phyloP scores from a whole-genome alignment of 495 filamentous ascomycete species.

The Aspergillus haitiensis region DNA sequence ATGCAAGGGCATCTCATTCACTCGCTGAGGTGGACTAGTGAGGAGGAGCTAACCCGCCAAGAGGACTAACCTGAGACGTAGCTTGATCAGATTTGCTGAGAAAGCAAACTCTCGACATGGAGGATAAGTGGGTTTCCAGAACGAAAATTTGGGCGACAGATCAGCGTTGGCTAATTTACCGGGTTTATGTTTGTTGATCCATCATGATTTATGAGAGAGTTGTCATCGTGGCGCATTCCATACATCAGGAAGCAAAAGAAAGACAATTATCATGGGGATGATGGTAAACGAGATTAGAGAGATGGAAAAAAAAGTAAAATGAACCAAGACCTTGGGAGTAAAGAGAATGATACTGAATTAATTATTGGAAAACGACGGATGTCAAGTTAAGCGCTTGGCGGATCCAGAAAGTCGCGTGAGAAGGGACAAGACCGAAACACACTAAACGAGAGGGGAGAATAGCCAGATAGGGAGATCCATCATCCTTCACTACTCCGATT shows the following conservation, averaged over 20 bases:
- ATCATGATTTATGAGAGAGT: not conserved
- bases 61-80: constrained; percentile 2
- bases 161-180: not conserved
- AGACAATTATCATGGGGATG: too few relatives aligned
- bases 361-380: not conserved
- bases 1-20: constrained; percentile 6
- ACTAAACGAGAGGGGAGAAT: not conserved
- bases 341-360: not conserved
- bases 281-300: too few relatives aligned
- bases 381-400: not conserved
- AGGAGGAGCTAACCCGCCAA: not conserved
- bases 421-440: not conserved
- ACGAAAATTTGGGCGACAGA: not conserved
- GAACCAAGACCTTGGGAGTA: too few relatives aligned
- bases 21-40: not conserved
- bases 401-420: not conserved
- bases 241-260: too few relatives aligned
- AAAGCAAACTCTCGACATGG: not conserved
- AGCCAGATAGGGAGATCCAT: not conserved
- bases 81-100: not conserved
- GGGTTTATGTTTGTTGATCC: not conserved
- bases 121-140: not conserved
- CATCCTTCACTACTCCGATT: not conserved
- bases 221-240: too few relatives aligned
- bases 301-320: too few relatives aligned